Base-by-base conservation (phyloP, 345 rosid genomes). In the Arabis hirsuta region DNA sequence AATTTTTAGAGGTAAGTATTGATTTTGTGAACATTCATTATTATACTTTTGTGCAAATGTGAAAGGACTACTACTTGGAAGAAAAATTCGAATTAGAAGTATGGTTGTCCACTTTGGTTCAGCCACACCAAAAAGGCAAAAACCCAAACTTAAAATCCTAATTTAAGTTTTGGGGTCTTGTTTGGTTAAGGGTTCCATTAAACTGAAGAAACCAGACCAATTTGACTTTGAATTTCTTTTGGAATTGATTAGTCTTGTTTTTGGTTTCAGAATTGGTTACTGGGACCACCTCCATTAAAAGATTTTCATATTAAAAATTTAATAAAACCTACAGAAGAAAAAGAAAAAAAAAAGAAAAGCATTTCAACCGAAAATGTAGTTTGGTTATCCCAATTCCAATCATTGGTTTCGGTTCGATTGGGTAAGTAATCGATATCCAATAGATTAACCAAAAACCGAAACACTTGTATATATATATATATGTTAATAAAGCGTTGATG, bases 101-200 rank as follows among this genome's bases (percentile, higher is more conserved):
- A 46, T 29, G 13, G 12, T 42, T 59, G 48, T 26, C 20, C 65
- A 41, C 5, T 59, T 39, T 58, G 46, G 63, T 60, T 60, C 24
- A 55, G 3, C 9, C 3, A 53, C 27, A 36, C 36, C 36, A 26
- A 12, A 27, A 22, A 22, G 24, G 24, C 24, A 22, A 22, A 22
- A 50, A 9, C 34, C 16, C 4, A 26, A 4, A 7, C 11, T 54
- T n/a, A 41, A 34, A 34, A 34, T 4, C 24, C 42, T 31, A 8
- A 9, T 8, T 32, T 8, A 56, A 32, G 0, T 32, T 5, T 32
- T 32, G 36, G 6, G 34, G 34, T 31, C 6, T 5, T 31, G 44
- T 34, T 57, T 36, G 27, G 44, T 57, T 16, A 9, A 57, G 45
- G 26, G 45, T 57, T 20, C 29, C 27, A 38, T 38, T 38, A 9